phyloP scores from a whole-genome alignment of 495 filamentous ascomycete species.

The Cenococcum geophilum region DNA sequence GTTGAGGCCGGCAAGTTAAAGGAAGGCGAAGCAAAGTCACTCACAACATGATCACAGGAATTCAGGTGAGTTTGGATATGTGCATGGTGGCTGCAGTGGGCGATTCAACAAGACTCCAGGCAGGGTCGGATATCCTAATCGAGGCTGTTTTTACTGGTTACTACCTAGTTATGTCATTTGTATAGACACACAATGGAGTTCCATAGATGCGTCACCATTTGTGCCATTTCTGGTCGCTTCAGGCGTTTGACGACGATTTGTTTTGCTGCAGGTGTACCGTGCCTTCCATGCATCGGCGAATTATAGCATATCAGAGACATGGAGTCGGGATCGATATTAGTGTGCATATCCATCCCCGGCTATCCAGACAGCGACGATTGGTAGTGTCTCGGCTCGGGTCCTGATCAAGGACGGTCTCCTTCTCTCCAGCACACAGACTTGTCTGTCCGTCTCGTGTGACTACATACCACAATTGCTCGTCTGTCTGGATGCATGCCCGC shows the following conservation, averaged over 20 bases:
- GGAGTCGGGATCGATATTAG: no score
- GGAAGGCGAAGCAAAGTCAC: slow-evolving; percentile 55
- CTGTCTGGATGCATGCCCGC: not conserved
- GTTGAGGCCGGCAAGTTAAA: slow-evolving; percentile 75
- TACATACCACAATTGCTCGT: not conserved
- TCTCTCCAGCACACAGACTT: not conserved
- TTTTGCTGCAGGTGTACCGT: no score
- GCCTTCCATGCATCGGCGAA: no score
- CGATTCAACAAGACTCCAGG: not conserved
- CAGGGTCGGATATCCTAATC: not conserved
- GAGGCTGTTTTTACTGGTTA: no score
- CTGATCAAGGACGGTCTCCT: not conserved
- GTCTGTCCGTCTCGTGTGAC: not conserved
- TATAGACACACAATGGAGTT: no score
- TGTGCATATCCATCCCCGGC: not conserved
- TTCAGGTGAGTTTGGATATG: not conserved
- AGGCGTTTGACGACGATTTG: no score
- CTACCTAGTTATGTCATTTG: no score
- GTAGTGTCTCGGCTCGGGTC: not conserved
- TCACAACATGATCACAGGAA: slow-evolving; percentile 10
- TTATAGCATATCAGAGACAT: no score
- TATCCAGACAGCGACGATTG: not conserved
- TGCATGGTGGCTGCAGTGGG: not conserved
- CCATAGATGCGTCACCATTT: no score
- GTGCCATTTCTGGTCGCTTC: no score